These are phyloP conservation scores for Vitis hybrid DNA, from an alignment of 177 flowering plant genomes.

Conservation along the genomic window DNA sequence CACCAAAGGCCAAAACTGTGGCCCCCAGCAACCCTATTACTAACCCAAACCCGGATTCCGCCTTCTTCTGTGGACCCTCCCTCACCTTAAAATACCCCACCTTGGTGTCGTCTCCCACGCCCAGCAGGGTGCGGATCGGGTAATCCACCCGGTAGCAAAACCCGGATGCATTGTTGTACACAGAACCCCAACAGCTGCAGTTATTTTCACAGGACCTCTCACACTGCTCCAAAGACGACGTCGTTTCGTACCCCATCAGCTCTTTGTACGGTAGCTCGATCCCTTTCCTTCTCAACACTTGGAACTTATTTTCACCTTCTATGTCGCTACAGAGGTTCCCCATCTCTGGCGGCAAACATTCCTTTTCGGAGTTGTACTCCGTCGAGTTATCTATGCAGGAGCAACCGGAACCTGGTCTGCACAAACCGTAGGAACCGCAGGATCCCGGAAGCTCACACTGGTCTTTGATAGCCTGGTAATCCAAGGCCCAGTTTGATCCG, in stretches of 20 bases:
- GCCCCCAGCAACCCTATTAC: conserved; percentile 40
- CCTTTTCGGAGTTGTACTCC: conserved; percentile 23
- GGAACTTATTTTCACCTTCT: conserved; percentile 10
- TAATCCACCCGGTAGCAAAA: conserved; percentile 70
- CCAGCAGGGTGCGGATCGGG: conserved; percentile 65
- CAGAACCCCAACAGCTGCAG: conserved; percentile 87
- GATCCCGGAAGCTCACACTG: conserved; percentile 75
- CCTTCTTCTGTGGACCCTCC: conserved; percentile 26
- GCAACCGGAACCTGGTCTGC: conserved; percentile 67
- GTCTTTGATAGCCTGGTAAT: conserved; percentile 55
- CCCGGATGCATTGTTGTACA: conserved; percentile 74
- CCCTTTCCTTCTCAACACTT: conserved; percentile 48
- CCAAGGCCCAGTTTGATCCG: conserved; percentile 59
- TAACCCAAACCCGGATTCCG: conserved; percentile 23
- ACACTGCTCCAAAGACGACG: conserved; percentile 53
- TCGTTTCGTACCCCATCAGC: conserved; percentile 47
- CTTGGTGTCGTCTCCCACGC: conserved; percentile 52
- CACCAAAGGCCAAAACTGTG: conserved; percentile 24
- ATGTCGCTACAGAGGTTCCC: conserved; percentile 51
- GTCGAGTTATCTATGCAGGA: conserved; percentile 66
- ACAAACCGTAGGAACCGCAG: conserved; percentile 80
- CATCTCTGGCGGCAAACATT: conserved; percentile 28
- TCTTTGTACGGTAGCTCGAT: conserved; percentile 82
- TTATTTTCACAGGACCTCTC: conserved; percentile 57
- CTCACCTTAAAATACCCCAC: conserved; percentile 78